Evolutionary conservation across 1,284 basidiomycete genomes (phyloP), one percentile per base, ranked within the genome.

Genomic region (Austroboletus rostrupii): DNA sequence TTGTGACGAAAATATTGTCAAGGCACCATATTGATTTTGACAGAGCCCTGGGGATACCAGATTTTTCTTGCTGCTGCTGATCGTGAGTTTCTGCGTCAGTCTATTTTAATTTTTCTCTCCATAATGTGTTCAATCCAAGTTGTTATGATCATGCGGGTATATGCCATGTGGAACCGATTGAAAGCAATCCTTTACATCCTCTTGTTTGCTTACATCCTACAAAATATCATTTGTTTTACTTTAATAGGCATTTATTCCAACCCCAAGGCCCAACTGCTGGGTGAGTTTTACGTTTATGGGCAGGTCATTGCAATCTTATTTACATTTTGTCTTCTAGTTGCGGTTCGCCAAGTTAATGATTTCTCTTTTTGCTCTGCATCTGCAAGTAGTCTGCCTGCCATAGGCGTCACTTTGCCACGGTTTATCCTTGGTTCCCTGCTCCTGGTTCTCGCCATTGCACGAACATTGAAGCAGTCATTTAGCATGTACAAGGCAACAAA

Each of bases 151-250:
- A 28, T 28, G 8, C 28, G 28, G 28, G 28, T 28, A 11, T 28
- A 28, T 28, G 28, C 28, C 28, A 28, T 28, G 28, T 28, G 28
- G 28, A 28, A 28, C 28, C 6, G 5, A 28, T 28, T 51, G 5
- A 57, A 17, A 3, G 13, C 1, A 3, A 37, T 61, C 3, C 23
- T 61, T 7, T 17, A 7, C 12, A 0, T 38, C 20, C 54, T 55
- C 26, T 28, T 43, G 1, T 32, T 38, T 0, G 2, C 36, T 5
- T 48, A 45, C 12, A n/a, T 41, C 3, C 4, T 21, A 0, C 46
- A 56, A 17, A 28, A 5, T 10, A 8, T 45, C 1, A 28, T 54
- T 2, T 5, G 29, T 9, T 14, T n/a, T 5, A 12, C 41, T 17
- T 37, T 48, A 9, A 2, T 20, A 3, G 43, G 13, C 1, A 39